Base-by-base conservation (phyloP, 2,329 filamentous ascomycete genomes). In the Neoarthrinium moseri region DNA sequence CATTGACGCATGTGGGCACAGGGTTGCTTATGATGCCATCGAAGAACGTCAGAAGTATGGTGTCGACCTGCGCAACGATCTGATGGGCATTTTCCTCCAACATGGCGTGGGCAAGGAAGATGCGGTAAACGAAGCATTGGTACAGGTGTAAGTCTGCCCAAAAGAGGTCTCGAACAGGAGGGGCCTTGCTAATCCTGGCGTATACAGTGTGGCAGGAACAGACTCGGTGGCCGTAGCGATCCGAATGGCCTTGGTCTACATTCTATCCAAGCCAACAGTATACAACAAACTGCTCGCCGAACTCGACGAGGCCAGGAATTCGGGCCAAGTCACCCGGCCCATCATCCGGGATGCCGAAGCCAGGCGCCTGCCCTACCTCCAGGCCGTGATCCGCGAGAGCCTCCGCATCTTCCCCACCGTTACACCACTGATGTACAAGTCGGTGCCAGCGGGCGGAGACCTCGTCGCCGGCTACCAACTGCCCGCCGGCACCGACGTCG, bases 371-470 rank as follows among this genome's bases (percentile, higher is more conserved):
- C 51, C 47, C 12, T 55, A 53, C 39, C 36, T 53, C 11, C 52
- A 52, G 20, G 52, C 51, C 26, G 48, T 51, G 8, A 48, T 53
- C 29, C 20, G 26, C 3, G 52, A 55, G 30, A 38, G 46, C 10
- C 18, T 52, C 20, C 46, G 51, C 24, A 42, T 53, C 4, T 49
- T 48, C 32, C 46, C 48, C 8, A 22, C 46, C 12, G 39, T 44
- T 22, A 51, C 50, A 10, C 36, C 45, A 6, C 29, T 45, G 18
- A 22, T 50, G 11, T 36, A 39, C 40, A 54, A 54, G 45, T 44
- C 42, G 7, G 51, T 54, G 13, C 51, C 49, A 2, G 30, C 30
- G 4, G 49, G 46, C 4, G 51, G 51, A 10, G 49, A 54, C 27
- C 24, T 37, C 17, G 39, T 51, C 6, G 40, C 36, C 2, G 46